These are phyloP conservation scores for Didymella exigua DNA, from an alignment of 2,329 filamentous ascomycete species.

Conservation along the genomic window DNA sequence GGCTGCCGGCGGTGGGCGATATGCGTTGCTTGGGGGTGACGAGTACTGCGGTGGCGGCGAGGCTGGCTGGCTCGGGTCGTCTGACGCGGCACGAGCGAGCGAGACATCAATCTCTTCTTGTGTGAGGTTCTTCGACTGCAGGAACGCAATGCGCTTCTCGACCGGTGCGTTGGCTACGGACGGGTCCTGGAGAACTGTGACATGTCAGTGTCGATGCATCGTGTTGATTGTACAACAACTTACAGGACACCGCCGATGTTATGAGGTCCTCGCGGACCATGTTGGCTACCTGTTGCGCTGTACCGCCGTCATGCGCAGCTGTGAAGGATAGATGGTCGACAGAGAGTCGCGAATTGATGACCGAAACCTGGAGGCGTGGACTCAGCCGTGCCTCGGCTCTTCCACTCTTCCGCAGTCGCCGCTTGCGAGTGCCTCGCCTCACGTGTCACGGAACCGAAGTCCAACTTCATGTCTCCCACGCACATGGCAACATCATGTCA, in stretches of 20 bases:
- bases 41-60: slow-evolving; percentile 57
- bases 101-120: slow-evolving; percentile 92
- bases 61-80: slow-evolving; percentile 56
- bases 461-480: slow-evolving; percentile 11
- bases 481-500: neutral
- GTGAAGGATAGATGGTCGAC: slow-evolving; percentile 1
- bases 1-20: slow-evolving; percentile 54
- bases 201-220: slow-evolving; percentile 20
- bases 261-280: slow-evolving; percentile 95
- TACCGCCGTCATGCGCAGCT: slow-evolving; percentile 12
- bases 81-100: slow-evolving; percentile 71
- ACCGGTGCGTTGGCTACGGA: slow-evolving; percentile 87
- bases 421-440: neutral
- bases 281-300: slow-evolving; percentile 54
- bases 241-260: slow-evolving; percentile 72
- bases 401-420: slow-evolving; percentile 16
- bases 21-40: slow-evolving; percentile 47
- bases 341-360: slow-evolving; percentile 9
- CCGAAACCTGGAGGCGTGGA: slow-evolving; percentile 12
- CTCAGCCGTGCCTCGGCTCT: slow-evolving; percentile 16
- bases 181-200: slow-evolving; percentile 88
- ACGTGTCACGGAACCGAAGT: slow-evolving; percentile 16
- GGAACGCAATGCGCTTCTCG: slow-evolving; percentile 89
- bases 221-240: slow-evolving; percentile 25
- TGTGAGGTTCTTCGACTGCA: slow-evolving; percentile 95